Base-by-base conservation (phyloP, 495 filamentous ascomycete species). In the Talaromyces borbonicus region DNA sequence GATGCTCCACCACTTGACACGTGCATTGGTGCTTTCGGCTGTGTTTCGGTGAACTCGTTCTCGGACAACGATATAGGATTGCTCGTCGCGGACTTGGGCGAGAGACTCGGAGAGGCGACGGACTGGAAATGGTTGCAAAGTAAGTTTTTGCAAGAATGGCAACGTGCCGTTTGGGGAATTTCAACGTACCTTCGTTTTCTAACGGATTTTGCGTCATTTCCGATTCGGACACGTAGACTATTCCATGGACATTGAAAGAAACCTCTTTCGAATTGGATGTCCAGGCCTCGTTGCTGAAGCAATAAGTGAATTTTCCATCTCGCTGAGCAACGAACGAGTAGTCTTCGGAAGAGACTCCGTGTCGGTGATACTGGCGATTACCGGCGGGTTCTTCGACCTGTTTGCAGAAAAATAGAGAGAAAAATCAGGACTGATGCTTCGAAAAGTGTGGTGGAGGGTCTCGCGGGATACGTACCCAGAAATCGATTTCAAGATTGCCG, bases 1-100 rank as follows among this genome's bases (percentile, higher is more conserved):
- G 50, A 97, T 77, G 61, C 90, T 96, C 93, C 93, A 98, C 92
- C 92, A 98, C 69, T 98, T 98, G 49, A 98, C 92, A 44, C 92
- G 73, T 50, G 80, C 78, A 65, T 98, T 98, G 47, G 92, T 98
- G 77, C 88, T 95, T 74, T 98, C 92, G 39, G 92, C 92, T 4
- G 92, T 98, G 69, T 98, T 97, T 54, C 92, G 78, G 75, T 98
- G 92, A 46, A 87, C 90, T 51, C 93, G 77, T 69, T 98, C 92
- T 49, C 92, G 81, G 39, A 96, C 72, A 30, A 98, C 85, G 53
- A 98, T 98, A 66, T 98, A 98, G 49, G 84, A 80, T 68, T 98
- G 92, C 67, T 98, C 92, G 63, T 98, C 92, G 67, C 90, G 92
- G 55, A 94, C 90, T 68, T 93, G 85, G 47, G 81, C 75, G 51